These are phyloP conservation scores for Bertia moriformis DNA, from an alignment of 2,329 filamentous ascomycete genomes.

Conservation along the genomic window DNA sequence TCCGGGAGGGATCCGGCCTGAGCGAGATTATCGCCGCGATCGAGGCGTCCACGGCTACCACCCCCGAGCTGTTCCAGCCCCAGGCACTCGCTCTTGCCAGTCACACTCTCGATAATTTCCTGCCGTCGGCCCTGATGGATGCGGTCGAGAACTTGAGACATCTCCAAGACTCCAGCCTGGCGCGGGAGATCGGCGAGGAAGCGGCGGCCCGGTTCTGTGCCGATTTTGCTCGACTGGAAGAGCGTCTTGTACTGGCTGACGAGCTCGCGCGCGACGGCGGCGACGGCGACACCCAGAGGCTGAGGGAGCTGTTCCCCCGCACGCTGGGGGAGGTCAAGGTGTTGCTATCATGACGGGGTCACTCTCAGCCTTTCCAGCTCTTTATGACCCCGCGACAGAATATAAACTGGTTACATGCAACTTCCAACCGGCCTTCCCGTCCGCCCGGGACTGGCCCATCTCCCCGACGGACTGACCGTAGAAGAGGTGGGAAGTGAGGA, in stretches of 20 bases:
- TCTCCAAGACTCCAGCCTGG: conserved; percentile 58
- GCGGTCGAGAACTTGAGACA: conserved; percentile 67
- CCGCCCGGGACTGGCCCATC: no score
- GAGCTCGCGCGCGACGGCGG: conserved; percentile 20
- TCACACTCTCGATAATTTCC: conserved; percentile 72
- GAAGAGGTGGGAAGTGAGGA: no score
- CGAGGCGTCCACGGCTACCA: conserved; percentile 14
- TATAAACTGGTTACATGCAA: no score
- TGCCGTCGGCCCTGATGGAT: conserved; percentile 86
- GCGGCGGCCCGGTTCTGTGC: conserved; percentile 73
- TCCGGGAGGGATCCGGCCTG: conserved; percentile 64
- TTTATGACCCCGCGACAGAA: no score
- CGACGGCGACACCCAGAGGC: conserved; percentile 5
- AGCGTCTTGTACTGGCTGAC: conserved; percentile 42
- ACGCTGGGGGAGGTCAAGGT: conserved; percentile 8
- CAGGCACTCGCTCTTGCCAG: conserved; percentile 50
- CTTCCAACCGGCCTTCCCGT: no score
- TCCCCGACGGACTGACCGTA: no score
- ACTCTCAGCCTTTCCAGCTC: no score
- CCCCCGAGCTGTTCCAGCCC: conserved; percentile 37
- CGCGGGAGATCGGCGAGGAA: conserved; percentile 64
- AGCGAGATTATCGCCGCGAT: conserved; percentile 46
- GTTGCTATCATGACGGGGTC: background rate
- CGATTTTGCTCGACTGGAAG: conserved; percentile 64
- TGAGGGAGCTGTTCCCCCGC: conserved; percentile 14